A percentile compares a stretch with the other conserved stretches of the same genome.
These are phyloP conservation scores for Phytophthora pluvialis DNA, from an alignment of 352 stramenopile genomes.

Conservation along the genomic window DNA sequence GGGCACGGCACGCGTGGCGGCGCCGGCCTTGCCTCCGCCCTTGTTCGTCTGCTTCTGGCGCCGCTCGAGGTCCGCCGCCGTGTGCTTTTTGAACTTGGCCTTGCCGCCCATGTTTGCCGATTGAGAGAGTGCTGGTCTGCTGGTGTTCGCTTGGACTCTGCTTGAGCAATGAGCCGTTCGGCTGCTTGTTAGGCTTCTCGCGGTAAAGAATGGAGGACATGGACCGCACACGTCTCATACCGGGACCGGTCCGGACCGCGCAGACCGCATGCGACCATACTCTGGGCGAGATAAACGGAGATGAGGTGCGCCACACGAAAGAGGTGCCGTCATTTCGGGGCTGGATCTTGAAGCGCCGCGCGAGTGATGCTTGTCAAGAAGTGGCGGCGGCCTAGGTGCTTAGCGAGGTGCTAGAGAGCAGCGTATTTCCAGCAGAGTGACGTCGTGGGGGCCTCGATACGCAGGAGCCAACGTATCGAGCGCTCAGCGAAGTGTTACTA, in stretches of 20 bases:
- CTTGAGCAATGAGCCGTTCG: conserved; percentile 26
- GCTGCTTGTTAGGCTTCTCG: neutral
- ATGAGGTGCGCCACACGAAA: conserved; percentile 1
- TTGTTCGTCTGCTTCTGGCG: conserved; percentile 66
- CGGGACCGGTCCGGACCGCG: conserved; percentile 29
- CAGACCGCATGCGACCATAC: neutral
- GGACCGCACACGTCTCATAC: conserved; percentile 26
- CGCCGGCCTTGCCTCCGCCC: conserved; percentile 56
- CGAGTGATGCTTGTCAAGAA: neutral
- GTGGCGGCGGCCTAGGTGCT: neutral
- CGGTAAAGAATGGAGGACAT: conserved; percentile 33
- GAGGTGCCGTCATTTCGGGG: conserved; percentile 1
- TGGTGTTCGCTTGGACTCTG: conserved; percentile 13
- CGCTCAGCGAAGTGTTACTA: too few relatives aligned
- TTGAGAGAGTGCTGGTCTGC: neutral
- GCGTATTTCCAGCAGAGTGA: too few relatives aligned
- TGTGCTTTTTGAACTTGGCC: conserved; percentile 84
- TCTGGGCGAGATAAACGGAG: neutral
- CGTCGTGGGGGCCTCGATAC: too few relatives aligned
- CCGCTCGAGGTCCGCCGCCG: conserved; percentile 61
- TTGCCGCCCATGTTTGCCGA: conserved; percentile 62
- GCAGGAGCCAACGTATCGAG: too few relatives aligned
- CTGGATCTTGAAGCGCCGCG: conserved; percentile 12
- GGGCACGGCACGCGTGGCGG: conserved; percentile 40
- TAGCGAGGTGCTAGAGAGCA: too few relatives aligned